Base-by-base conservation (phyloP, 2,329 filamentous ascomycete species). In the Paradendryphiella salina region DNA sequence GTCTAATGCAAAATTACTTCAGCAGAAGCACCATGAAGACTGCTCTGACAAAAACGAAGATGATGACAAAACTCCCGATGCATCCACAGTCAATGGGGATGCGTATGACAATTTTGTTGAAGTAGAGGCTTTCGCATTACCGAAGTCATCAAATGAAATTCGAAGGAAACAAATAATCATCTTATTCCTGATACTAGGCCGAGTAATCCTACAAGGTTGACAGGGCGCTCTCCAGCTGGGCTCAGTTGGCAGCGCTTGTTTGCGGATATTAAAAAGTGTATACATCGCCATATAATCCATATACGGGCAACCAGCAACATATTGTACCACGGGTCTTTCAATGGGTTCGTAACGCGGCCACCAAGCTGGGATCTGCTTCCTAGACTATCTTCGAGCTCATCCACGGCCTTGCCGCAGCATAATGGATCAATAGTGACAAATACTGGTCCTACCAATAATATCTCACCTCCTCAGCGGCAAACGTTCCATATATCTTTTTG, bases 181-280 rank as follows among this genome's bases (percentile, higher is more conserved):
- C n/a, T n/a, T n/a, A n/a, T n/a, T n/a, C n/a, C n/a, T n/a, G n/a
- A n/a, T n/a, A n/a, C n/a, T n/a, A n/a, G n/a, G n/a, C n/a, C n/a
- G n/a, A n/a, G n/a, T n/a, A n/a, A n/a, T n/a, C n/a, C n/a, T n/a
- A n/a, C n/a, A n/a, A n/a, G n/a, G n/a, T n/a, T n/a, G n/a, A n/a
- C n/a, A n/a, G n/a, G n/a, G n/a, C 28, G 41, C 62, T 1, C 28
- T 9, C 1, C 59, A 62, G 45, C 35, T 59, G 9, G 32, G 49
- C 4, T n/a, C 34, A 5, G 49, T 46, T 9, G 61, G 58, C n/a
- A n/a, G n/a, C n/a, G n/a, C n/a, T n/a, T n/a, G n/a, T n/a, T n/a
- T n/a, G n/a, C n/a, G n/a, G n/a, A n/a, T n/a, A n/a, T n/a, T n/a
- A n/a, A n/a, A n/a, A 49, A 29, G 45, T 57, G 5, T n/a, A 15